phyloP scores from a whole-genome alignment of 331 rosid species.

The Quercus phellos region DNA sequence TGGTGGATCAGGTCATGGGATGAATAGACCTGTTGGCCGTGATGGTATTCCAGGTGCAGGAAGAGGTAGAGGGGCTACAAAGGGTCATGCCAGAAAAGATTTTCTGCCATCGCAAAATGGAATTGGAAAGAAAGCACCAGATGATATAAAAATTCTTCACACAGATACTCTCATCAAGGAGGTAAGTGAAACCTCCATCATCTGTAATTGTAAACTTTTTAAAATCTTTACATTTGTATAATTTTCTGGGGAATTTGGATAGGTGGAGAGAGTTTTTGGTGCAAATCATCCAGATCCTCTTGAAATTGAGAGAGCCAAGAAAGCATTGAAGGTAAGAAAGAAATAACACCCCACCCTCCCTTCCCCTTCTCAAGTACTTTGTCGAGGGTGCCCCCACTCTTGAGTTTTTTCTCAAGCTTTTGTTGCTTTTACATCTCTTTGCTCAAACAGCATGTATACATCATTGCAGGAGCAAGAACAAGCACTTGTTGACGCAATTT shows the following conservation, averaged over 20 bases:
- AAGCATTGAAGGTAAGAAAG: conserved; percentile 64
- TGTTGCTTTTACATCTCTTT: background rate
- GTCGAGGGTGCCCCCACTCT: background rate
- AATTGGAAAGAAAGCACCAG: conserved; percentile 62
- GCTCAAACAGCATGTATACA: conserved; percentile 6
- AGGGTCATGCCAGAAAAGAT: conserved; percentile 68
- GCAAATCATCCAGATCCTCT: conserved; percentile 71
- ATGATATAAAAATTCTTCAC: conserved; percentile 72
- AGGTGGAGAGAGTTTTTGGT: conserved; percentile 92
- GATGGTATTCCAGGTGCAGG: conserved; percentile 54
- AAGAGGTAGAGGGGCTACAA: conserved; percentile 75
- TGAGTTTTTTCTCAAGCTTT: background rate
- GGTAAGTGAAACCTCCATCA: conserved; percentile 37
- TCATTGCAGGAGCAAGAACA: conserved; percentile 75
- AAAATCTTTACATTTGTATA: background rate
- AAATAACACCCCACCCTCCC: background rate
- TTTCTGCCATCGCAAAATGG: conserved; percentile 70
- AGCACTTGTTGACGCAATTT: conserved; percentile 80
- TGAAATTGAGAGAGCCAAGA: conserved; percentile 82
- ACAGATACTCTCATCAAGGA: conserved; percentile 79
- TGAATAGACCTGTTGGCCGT: conserved; percentile 55
- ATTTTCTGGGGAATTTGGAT: conserved; percentile 18
- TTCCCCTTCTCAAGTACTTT: too few species aligned
- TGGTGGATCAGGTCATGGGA: conserved; percentile 60
- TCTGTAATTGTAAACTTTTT: conserved; percentile 3